Evolutionary conservation across 163 green algal genomes (phyloP).

Genomic region (Botryococcus braunii): DNA sequence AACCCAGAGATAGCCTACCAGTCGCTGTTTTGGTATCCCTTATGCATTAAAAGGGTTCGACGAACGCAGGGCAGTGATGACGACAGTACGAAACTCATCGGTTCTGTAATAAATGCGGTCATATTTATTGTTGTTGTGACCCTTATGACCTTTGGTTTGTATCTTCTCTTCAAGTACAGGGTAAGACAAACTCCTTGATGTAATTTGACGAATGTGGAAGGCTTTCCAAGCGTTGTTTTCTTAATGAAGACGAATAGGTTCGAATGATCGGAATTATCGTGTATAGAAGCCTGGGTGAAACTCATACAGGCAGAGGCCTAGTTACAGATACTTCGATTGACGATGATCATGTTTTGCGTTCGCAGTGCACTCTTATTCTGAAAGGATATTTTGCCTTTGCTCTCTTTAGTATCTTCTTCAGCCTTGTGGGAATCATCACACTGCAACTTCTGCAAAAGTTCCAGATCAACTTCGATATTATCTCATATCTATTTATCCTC

Average conservation of each 20-base stretch:
- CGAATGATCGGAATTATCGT: too few relatives aligned
- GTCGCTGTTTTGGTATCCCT: neutral
- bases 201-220: too few relatives aligned
- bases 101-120: slow-evolving; percentile 82
- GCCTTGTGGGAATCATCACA: slow-evolving; percentile 65
- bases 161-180: slow-evolving; percentile 87
- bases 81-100: slow-evolving; percentile 64
- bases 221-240: too few relatives aligned
- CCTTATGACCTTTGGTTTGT: slow-evolving; percentile 83
- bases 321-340: too few relatives aligned
- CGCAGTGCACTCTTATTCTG: slow-evolving; percentile 77
- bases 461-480: slow-evolving; percentile 62
- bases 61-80: slow-evolving; percentile 39
- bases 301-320: too few relatives aligned
- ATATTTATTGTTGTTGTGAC: slow-evolving; percentile 83
- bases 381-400: slow-evolving; percentile 94
- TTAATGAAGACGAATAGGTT: too few relatives aligned
- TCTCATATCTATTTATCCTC: slow-evolving; percentile 75
- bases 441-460: slow-evolving; percentile 58
- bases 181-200: too few relatives aligned
- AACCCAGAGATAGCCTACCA: too few relatives aligned
- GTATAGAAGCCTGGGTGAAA: too few relatives aligned
- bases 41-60: neutral
- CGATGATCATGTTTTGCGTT: neutral
- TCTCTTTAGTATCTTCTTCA: slow-evolving; percentile 90